Conservation (phyloP, 2,329 filamentous ascomycete species). For the Aspergillus ochraceoroseus region DNA sequence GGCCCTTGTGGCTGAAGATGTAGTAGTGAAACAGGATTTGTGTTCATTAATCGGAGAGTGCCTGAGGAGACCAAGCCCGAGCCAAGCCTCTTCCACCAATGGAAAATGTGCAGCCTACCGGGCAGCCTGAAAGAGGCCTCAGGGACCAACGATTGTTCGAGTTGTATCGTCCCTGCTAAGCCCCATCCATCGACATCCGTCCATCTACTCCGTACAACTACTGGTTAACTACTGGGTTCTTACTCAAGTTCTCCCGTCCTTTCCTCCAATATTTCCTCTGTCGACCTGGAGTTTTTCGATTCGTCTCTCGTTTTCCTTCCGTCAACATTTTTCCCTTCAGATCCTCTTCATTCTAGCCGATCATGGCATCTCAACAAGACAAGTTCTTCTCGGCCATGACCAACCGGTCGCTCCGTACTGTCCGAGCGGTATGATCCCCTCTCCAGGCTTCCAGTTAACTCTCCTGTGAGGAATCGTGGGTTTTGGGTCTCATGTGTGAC, state of each 20-base stretch:
- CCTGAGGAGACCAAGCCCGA: conserved; percentile 3
- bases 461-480: neutral
- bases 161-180: conserved; percentile 8
- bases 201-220: too few relatives aligned
- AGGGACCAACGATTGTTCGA: conserved; percentile 10
- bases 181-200: conserved; percentile 12
- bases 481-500: neutral
- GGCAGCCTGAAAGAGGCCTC: conserved; percentile 4
- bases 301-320: neutral
- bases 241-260: conserved; percentile 1
- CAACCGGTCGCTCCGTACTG: conserved; percentile 79
- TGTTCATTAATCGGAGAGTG: conserved; percentile 9
- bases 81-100: conserved; percentile 8
- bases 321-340: neutral
- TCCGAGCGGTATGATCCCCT: conserved; percentile 65
- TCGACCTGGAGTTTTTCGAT: neutral
- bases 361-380: conserved; percentile 35
- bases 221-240: conserved; percentile 7
- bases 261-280: too few relatives aligned
- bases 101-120: conserved; percentile 8
- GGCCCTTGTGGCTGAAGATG: conserved; percentile 1
- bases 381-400: conserved; percentile 53
- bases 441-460: neutral
- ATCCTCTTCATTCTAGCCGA: conserved; percentile 8
- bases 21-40: conserved; percentile 1